Percentiles rank a stretch among this genome's conserved stretches.
Conservation (phyloP, 148 eudicot genomes). For the Suaeda aralocaspica region DNA sequence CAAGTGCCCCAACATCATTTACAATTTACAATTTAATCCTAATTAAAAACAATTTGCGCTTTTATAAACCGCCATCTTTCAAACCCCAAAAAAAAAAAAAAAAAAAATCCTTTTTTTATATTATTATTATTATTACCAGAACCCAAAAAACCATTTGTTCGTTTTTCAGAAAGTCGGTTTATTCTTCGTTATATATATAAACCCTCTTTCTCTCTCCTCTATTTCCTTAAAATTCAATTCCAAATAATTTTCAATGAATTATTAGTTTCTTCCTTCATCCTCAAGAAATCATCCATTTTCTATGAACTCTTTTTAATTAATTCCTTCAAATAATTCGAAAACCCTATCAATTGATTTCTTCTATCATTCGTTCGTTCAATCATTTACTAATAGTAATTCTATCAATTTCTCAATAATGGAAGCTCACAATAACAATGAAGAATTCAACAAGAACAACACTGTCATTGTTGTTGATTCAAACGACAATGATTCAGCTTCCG, state of each 20-base stretch:
- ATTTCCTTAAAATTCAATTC: not conserved
- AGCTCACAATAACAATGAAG: not conserved
- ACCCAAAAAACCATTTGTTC: not conserved
- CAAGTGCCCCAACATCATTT: not conserved
- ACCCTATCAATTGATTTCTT: not conserved
- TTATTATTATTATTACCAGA: not conserved
- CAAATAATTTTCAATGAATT: not conserved
- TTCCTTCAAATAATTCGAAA: not conserved
- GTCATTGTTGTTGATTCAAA: too few species aligned
- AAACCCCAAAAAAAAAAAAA: not conserved
- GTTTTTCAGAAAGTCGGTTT: not conserved
- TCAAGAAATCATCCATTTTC: too few species aligned
- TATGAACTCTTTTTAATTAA: not conserved
- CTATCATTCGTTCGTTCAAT: not conserved
- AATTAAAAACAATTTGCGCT: slow-evolving; percentile 13
- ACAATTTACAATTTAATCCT: too few species aligned
- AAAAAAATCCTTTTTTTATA: not conserved
- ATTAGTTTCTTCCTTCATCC: not conserved
- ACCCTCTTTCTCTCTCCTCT: not conserved
- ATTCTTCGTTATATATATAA: not conserved
- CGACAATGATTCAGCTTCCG: slow-evolving; percentile 36
- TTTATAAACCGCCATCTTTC: slow-evolving; percentile 21
- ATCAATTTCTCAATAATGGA: too few species aligned
- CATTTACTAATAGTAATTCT: too few species aligned
- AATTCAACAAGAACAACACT: slow-evolving; percentile 6